These are phyloP conservation scores for Sisymbrium irio DNA, from an alignment of 345 rosid species.

Conservation along the genomic window DNA sequence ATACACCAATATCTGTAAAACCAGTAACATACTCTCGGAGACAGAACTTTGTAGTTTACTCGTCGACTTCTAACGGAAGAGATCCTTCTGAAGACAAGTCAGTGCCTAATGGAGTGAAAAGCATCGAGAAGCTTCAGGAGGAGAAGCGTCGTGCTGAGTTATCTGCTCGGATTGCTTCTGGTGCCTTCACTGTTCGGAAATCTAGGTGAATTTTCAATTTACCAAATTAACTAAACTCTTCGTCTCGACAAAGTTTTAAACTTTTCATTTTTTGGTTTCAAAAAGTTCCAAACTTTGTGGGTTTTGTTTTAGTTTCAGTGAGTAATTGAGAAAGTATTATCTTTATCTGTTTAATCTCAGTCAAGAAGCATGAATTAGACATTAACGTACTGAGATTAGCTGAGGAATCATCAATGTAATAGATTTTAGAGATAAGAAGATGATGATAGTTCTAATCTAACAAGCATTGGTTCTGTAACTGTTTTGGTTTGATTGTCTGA, in stretches of 20 bases:
- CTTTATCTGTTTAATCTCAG: too few species aligned
- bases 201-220: slow-evolving; percentile 45
- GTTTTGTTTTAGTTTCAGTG: neutral
- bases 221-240: neutral
- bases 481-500: neutral
- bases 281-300: neutral
- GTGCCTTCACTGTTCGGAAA: slow-evolving; percentile 67
- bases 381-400: too few species aligned
- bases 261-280: too few species aligned
- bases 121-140: slow-evolving; percentile 45
- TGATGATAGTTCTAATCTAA: too few species aligned
- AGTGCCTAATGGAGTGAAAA: slow-evolving; percentile 39
- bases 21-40: slow-evolving; percentile 29
- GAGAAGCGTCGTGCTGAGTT: slow-evolving; percentile 74
- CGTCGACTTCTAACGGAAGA: slow-evolving; percentile 63
- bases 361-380: too few species aligned
- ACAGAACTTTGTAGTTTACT: slow-evolving; percentile 29
- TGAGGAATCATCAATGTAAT: too few species aligned
- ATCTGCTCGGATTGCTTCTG: slow-evolving; percentile 79
- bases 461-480: neutral
- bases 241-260: neutral
- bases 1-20: slow-evolving; percentile 21
- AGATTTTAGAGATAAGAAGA: neutral
- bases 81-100: slow-evolving; percentile 44
- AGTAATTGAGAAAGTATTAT: neutral